Conservation (phyloP, 305 asterid genomes). For the Fraxinus sp. region DNA sequence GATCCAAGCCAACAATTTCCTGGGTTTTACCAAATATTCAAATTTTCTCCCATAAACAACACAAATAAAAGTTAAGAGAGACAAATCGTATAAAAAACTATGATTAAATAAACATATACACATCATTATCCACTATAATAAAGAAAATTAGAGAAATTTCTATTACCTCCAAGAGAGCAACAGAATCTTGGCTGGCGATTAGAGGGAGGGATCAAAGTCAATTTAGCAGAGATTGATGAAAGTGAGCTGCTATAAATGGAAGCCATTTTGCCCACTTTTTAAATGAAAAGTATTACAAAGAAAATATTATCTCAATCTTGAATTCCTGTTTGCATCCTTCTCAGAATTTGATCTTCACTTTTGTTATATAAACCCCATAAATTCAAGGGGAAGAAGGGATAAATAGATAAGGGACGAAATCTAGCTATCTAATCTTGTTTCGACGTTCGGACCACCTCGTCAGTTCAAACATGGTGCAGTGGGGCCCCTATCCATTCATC, state of each 20-base stretch:
- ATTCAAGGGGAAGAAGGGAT: neutral
- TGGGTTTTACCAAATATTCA: neutral
- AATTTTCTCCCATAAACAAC: neutral
- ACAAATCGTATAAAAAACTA: neutral
- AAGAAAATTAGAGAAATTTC: neutral
- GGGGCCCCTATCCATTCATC: neutral
- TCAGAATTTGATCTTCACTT: neutral
- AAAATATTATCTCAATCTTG: neutral
- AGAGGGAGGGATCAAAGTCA: conserved; percentile 33
- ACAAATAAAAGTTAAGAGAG: neutral
- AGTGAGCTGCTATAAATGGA: conserved; percentile 45
- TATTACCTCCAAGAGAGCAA: conserved; percentile 52
- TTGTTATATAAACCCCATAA: neutral
- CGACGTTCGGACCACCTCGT: conserved; percentile 3
- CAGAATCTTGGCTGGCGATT: conserved; percentile 45
- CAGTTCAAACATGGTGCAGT: neutral
- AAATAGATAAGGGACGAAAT: conserved; percentile 36
- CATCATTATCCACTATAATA: neutral
- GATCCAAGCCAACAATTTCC: neutral
- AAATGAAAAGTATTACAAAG: neutral
- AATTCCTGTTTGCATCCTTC: neutral
- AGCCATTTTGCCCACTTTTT: conserved; percentile 29
- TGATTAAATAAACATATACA: neutral
- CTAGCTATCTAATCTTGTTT: conserved; percentile 37
- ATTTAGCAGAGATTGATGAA: conserved; percentile 43